Evolutionary conservation across 495 filamentous ascomycete species (phyloP).

Genomic region (Daldinia concentrica): DNA sequence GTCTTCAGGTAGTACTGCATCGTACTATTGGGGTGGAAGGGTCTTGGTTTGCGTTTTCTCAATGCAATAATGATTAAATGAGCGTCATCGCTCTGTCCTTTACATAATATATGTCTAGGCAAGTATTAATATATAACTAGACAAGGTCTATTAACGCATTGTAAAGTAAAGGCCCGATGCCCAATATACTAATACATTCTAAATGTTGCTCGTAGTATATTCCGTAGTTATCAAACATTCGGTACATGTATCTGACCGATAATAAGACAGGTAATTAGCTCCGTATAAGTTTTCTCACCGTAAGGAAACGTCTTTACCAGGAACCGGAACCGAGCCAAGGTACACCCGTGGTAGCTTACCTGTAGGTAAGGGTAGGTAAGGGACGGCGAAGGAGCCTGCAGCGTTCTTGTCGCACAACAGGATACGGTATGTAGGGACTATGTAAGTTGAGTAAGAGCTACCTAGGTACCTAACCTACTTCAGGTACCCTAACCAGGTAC

Average conservation of each 20-base stretch:
- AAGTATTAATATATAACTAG: neutral
- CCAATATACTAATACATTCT: neutral
- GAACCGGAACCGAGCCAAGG: conserved; percentile 16
- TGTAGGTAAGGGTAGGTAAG: conserved; percentile 20
- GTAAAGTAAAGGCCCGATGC: neutral
- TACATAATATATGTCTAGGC: neutral
- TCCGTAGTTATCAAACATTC: neutral
- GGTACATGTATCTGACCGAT: conserved; percentile 3
- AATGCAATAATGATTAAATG: conserved; percentile 19
- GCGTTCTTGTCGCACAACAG: conserved; percentile 34
- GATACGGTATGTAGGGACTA: conserved; percentile 11
- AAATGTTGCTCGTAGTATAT: neutral
- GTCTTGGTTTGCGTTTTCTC: neutral
- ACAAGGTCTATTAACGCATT: neutral
- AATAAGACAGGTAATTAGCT: neutral
- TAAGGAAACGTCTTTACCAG: conserved; percentile 21
- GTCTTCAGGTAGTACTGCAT: neutral
- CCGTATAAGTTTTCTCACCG: neutral
- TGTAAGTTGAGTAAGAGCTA: neutral
- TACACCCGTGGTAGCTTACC: conserved; percentile 8
- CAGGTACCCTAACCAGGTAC: no score
- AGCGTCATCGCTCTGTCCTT: conserved; percentile 7
- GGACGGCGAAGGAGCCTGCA: conserved; percentile 25
- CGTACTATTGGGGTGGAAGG: neutral
- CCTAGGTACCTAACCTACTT: neutral